Evolutionary conservation across 2,329 filamentous ascomycete species (phyloP), one percentile per base, ranked within the genome.

Genomic region (Sordariomycetes sp.): DNA sequence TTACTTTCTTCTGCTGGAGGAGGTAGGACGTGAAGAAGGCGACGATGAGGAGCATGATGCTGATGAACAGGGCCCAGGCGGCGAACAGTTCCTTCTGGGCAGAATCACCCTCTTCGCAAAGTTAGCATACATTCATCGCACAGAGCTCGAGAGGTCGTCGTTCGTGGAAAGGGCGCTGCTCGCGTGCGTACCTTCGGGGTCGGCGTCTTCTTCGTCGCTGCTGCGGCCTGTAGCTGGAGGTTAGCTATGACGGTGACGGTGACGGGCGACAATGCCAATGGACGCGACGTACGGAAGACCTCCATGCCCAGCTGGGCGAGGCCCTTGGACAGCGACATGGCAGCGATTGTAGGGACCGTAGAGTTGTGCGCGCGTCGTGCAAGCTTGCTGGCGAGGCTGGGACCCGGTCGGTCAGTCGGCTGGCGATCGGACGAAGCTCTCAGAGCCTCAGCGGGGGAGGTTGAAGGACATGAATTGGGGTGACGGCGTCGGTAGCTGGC

Each of bases 1-100:
- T 92, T 37, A 98, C 88, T 64, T 93, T 95, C 63, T 86, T 88
- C 64, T 92, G 86, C 61, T 96, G 90, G 40, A 98, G 74, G 46
- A 93, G 82, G 64, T 98, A 98, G 69, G 88, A 95, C 29, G 87
- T 94, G 59, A 96, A 94, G 49, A 98, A 85, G 42, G 92, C 90
- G 45, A 84, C 75, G 46, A 96, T 94, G 50, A 98, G 79, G 48
- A 98, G 78, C 64, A 86, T 75, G 49, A 98, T 94, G 48, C 94
- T 78, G 53, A 98, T 98, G 63, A 95, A 94, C 46, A 98, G 79
- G 20, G 90, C 88, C 87, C 86, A 95, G 65, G 92, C 95, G 49
- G 88, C 83, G 55, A 87, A 86, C 44, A 94, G 84, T 66, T 98
- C 92, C 68, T 94, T 88, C 60, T 94, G 78, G 31, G 85, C 82